phyloP scores from a whole-genome alignment of 108 stramenopile genomes.

The Nitzschia palea region DNA sequence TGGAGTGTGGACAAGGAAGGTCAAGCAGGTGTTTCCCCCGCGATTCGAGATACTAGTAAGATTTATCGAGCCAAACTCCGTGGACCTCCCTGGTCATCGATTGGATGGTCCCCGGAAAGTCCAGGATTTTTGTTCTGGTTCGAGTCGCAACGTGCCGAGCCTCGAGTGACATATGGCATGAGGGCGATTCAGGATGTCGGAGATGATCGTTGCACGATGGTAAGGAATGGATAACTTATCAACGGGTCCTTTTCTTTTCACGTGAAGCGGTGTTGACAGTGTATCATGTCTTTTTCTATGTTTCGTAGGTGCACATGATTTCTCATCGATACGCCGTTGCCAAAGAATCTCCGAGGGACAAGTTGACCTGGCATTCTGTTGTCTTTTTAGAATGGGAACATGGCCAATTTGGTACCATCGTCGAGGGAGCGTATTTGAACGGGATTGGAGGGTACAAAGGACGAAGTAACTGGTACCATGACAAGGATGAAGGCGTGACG shows the following conservation, averaged over 20 bases:
- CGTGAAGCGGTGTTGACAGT: not conserved
- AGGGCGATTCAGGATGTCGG: constrained; percentile 34
- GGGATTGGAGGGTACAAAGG: constrained; percentile 75
- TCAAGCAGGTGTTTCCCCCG: constrained; percentile 29
- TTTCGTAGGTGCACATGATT: constrained; percentile 54
- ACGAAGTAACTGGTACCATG: constrained; percentile 54
- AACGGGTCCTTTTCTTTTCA: not conserved
- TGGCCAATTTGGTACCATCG: constrained; percentile 52
- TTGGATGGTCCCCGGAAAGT: constrained; percentile 53
- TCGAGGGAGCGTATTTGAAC: constrained; percentile 64
- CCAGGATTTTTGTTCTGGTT: constrained; percentile 58
- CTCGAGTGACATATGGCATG: constrained; percentile 47
- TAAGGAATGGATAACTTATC: no score
- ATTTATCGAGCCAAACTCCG: constrained; percentile 49
- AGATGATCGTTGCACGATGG: constrained; percentile 33
- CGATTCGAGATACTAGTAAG: constrained; percentile 27
- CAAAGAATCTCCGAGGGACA: constrained; percentile 54
- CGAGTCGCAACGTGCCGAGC: constrained; percentile 28
- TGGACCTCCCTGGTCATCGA: constrained; percentile 47
- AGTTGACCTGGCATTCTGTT: constrained; percentile 52
- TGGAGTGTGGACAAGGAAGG: constrained; percentile 48
- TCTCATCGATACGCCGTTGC: constrained; percentile 60
- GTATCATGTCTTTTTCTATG: not conserved
- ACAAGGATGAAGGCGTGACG: constrained; percentile 37
- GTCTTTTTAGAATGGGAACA: constrained; percentile 74